Evolutionary conservation across 768 basidiomycete species (phyloP), one percentile per base, ranked within the genome.

Genomic region (Pleurotus citrinopileatus): DNA sequence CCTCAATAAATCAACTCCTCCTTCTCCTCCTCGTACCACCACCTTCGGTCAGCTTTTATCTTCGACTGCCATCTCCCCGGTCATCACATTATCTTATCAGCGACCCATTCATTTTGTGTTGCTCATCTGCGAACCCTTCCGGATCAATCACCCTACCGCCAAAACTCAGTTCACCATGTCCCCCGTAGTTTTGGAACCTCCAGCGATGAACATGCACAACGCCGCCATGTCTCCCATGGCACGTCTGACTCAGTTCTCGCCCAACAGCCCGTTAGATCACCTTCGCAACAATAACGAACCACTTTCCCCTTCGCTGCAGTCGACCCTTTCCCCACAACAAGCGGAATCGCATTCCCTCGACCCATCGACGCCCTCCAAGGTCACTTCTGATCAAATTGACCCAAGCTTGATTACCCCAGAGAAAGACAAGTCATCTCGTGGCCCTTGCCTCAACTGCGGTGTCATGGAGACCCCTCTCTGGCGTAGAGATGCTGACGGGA

Each of bases 401-500:
- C 48, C 48, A 15, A 51, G 48, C 48, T 37, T 51, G 48, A 51
- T 51, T n/a, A 51, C 29, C 19, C 34, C 48, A 22, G 48, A 51
- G 34, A 51, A 51, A 22, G 48, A 51, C 48, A 51, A 51, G 32
- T 34, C 78, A 56, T 61, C 73, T 44, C 74, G 75, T 42, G 70
- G 78, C 27, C 75, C 78, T 27, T 91, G 89, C 66, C 76, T 82
- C 34, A 89, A 89, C 68, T 91, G 92, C 70, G 84, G 83, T 15
- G 86, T 87, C n/a, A 73, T 78, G 4, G 79, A 83, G 58, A 91
- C 90, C 53, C 91, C 91, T 29, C 81, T 93, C 23, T 94, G 92
- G 92, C 76, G 91, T 61, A 80, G 91, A 61, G 90, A 90, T 66
- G 73, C 78, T 40, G 83, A 89, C 61, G 92, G 91, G 55, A 90